Base-by-base conservation (phyloP, 73 alveolate genomes). In the Symbiodinium pilosum region DNA sequence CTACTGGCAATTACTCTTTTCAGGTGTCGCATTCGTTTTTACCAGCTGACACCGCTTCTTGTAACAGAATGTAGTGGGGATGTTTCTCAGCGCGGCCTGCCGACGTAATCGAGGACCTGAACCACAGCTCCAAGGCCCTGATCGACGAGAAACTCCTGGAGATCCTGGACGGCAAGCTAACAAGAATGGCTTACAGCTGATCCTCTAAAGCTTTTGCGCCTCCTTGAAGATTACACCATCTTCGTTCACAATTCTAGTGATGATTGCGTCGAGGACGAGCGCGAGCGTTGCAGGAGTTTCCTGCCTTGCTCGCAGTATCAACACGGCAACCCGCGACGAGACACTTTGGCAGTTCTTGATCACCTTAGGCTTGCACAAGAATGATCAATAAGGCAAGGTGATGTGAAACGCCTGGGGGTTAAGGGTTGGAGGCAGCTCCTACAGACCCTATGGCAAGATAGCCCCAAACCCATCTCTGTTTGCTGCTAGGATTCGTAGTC, bases 61-160 rank as follows among this genome's bases (percentile, higher is more conserved):
- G n/a, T n/a, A n/a, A n/a, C n/a, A n/a, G n/a, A n/a, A n/a, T n/a
- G n/a, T n/a, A n/a, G n/a, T n/a, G n/a, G n/a, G n/a, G n/a, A n/a
- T n/a, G n/a, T n/a, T n/a, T n/a, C 64, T 8, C 41, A 7, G n/a
- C n/a, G n/a, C 6, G 44, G 83, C 94, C 86, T 88, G 36, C 95
- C 95, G 44, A 88, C 95, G 39, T 64, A 88, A 28, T 88, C 87
- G 43, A 88, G 73, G 51, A 88, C 86, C 73, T 88, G 95, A 54
- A 88, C 73, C 73, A 88, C 95, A 20, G 95, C 95, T 6, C 95
- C 95, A 24, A 88, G 95, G 41, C 95, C 95, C 71, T 88, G 95
- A 30, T 88, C 95, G 30, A 88, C 95, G 24, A 88, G 95, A 40
- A 88, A 88, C 83, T 88, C 95, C 40, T 88, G 95, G 28, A 88